phyloP scores from a whole-genome alignment of 2,329 filamentous ascomycete genomes.

The Penicillium hesseltinei region DNA sequence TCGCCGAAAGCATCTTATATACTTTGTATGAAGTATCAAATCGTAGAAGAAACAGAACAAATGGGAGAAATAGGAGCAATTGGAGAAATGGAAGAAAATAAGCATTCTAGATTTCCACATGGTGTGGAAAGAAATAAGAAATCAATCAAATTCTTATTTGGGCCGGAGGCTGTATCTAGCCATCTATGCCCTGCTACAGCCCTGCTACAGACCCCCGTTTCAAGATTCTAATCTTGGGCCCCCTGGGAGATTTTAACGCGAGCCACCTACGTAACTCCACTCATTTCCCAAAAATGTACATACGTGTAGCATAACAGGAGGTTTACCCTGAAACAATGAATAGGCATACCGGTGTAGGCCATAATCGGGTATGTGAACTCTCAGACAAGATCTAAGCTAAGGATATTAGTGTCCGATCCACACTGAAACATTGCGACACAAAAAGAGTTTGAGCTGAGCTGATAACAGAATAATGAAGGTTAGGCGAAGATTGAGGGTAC shows the following conservation, averaged over 20 bases:
- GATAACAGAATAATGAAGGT: neutral
- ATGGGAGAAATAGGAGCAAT: no score
- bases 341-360: neutral
- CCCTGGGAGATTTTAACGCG: neutral
- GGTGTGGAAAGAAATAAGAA: no score
- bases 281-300: neutral
- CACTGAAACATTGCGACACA: constrained; percentile 24
- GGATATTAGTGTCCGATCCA: constrained; percentile 23
- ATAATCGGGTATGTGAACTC: neutral
- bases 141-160: neutral
- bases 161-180: neutral
- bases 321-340: neutral
- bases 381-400: constrained; percentile 17
- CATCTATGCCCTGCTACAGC: neutral
- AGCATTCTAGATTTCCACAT: neutral
- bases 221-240: neutral
- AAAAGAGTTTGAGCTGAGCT: neutral
- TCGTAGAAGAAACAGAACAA: neutral
- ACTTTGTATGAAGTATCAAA: neutral
- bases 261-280: constrained; percentile 6
- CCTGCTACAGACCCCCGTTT: neutral
- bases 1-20: neutral
- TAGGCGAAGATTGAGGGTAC: constrained; percentile 14
- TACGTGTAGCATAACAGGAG: constrained; percentile 10
- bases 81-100: neutral